A percentile compares a stretch with the other conserved stretches of the same genome.
Conservation (phyloP, 208 protist species). For the Trypanosoma platydactyli region DNA sequence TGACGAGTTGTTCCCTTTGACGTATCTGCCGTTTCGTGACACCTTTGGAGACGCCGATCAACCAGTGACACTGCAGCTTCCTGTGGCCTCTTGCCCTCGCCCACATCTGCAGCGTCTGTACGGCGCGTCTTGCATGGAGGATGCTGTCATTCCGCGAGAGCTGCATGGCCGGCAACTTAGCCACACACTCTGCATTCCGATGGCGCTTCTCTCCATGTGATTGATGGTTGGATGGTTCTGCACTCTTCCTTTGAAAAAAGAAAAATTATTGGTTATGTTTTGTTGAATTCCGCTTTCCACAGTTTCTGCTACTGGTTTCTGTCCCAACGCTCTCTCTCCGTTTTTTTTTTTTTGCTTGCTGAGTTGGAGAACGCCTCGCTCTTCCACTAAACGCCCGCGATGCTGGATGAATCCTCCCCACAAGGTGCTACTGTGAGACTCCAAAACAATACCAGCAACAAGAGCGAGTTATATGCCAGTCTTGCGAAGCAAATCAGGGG, state of each 20-base stretch:
- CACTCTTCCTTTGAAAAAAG: not conserved
- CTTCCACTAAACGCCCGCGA: not conserved
- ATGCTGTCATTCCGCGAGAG: constrained; percentile 25
- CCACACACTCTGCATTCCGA: constrained; percentile 24
- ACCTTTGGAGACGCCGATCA: not conserved
- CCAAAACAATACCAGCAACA: constrained; percentile 19
- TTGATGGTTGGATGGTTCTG: not conserved
- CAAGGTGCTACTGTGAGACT: too few relatives aligned
- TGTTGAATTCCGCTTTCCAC: not conserved
- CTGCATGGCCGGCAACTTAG: constrained; percentile 24
- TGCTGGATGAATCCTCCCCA: too few relatives aligned
- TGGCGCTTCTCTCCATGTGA: constrained; percentile 1
- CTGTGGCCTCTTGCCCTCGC: constrained; percentile 9
- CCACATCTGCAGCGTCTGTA: constrained; percentile 17
- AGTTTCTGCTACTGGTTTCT: too few relatives aligned
- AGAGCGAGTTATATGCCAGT: constrained; percentile 65
- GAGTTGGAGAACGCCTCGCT: not conserved
- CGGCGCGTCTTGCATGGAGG: constrained; percentile 25
- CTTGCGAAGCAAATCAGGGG: constrained; percentile 48
- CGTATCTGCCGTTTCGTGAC: constrained; percentile 8
- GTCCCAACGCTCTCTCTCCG: not conserved
- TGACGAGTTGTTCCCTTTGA: constrained; percentile 27
- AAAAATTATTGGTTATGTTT: not conserved
- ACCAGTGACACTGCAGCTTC: constrained; percentile 7
- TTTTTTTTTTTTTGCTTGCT: not conserved